Conservation (phyloP, 176 grass and related monocot genomes). For the Carex scoparia region DNA sequence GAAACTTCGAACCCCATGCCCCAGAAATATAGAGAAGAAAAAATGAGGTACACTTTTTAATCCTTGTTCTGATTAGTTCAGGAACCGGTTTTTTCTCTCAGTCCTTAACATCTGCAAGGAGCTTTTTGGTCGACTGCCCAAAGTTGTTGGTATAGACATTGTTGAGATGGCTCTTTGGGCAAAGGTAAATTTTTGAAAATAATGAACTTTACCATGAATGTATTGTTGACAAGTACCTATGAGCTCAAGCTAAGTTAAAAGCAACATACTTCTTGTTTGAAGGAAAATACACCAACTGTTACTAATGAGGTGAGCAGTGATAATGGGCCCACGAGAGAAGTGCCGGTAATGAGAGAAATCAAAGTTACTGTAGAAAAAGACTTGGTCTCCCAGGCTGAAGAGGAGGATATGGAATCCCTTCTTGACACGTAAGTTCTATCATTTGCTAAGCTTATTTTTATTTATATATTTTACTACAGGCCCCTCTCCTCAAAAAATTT, state of each 20-base stretch:
- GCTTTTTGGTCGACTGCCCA: constrained; percentile 70
- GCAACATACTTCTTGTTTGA: constrained; percentile 23
- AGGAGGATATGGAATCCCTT: constrained; percentile 99
- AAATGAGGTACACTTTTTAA: not conserved
- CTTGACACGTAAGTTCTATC: constrained; percentile 65
- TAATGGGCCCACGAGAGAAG: constrained; percentile 49
- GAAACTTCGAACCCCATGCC: not conserved
- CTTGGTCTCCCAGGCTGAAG: constrained; percentile 90
- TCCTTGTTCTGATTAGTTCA: constrained; percentile 15
- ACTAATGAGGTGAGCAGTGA: constrained; percentile 56
- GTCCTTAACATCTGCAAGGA: constrained; percentile 96
- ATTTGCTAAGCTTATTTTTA: not conserved
- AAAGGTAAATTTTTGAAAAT: constrained; percentile 48
- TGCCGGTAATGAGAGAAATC: constrained; percentile 69
- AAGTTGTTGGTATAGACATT: constrained; percentile 93
- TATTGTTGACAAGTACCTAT: not conserved
- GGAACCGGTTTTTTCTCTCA: constrained; percentile 83
- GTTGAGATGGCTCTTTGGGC: constrained; percentile 98
- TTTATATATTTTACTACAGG: not conserved
- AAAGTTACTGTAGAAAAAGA: constrained; percentile 90
- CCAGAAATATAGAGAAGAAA: not conserved
- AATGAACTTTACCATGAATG: constrained; percentile 1
- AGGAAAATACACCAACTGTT: constrained; percentile 83
- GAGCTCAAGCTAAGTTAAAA: not conserved
- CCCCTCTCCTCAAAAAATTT: no score